Evolutionary conservation across 768 basidiomycete species (phyloP), one percentile per base, ranked within the genome.

Genomic region (Phlegmacium glaucopus): DNA sequence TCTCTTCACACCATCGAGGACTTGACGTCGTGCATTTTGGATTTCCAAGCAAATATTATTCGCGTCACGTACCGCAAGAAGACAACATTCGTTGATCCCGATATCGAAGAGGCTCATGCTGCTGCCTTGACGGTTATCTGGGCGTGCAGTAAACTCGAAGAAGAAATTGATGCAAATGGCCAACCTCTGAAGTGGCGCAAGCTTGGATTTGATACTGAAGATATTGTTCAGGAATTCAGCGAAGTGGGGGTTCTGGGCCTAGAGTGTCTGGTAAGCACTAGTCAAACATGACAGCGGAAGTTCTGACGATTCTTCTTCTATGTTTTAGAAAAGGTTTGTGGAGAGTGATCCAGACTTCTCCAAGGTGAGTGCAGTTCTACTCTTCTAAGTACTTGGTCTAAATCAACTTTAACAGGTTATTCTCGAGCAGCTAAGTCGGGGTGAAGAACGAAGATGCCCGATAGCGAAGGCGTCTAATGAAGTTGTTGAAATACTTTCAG

Each of bases 1-100:
- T 82, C 85, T 7, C 77, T 85, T 26, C 86, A 90, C 55, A 85
- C 82, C 25, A 79, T 83, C 41, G 88, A 90, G 52, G 90, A 93
- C 59, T 69, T 92, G 45, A 82, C 85, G 6, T 92, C 90, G 0
- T 85, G 83, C 48, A 85, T 94, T 39, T 75, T 93, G 46, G 87
- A 93, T 61, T 94, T 93, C 64, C 91, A 94, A 69, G 83, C 87
- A 22, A 91, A 90, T 64, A 79, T 92, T 49, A 72, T 89, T 45
- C 82, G 88, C 32, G 80, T 90, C 25, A 82, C 80, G 11, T 87
- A 88, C 62, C 80, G 85, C 46, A 88, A 86, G 70, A 92, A 91
- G 68, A 87, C 77, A 12, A 87, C 87, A 3, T 64, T 79, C 17
- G 87, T 94, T 13, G 85, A 90, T 56, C 79, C 85, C 3, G 80